Conservation (phyloP, 1,284 basidiomycete species). For the Pyrrhoderma lamaoense region DNA sequence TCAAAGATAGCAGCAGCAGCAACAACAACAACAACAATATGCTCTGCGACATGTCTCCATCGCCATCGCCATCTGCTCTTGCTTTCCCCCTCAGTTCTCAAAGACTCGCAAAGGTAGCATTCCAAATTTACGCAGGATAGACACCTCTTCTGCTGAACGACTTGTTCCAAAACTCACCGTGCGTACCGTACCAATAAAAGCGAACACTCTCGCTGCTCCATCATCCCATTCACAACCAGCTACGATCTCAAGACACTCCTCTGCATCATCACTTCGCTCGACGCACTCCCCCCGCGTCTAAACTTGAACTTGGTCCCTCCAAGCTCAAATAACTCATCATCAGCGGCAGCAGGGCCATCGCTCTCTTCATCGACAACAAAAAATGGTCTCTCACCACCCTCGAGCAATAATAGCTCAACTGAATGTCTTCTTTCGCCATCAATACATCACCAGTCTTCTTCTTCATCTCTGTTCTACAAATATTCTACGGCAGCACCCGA, state of each 20-base stretch:
- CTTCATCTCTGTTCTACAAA: constrained; percentile 21
- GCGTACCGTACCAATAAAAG: constrained; percentile 46
- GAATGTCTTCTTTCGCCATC: constrained; percentile 19
- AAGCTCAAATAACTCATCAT: constrained; percentile 18
- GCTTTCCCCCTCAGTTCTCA: constrained; percentile 45
- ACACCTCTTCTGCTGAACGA: constrained; percentile 50
- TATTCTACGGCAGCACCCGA: constrained; percentile 23
- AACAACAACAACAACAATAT: neutral
- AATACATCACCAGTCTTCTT: constrained; percentile 20
- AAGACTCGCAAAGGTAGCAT: constrained; percentile 46
- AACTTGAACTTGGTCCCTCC: constrained; percentile 41
- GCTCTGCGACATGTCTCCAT: constrained; percentile 40
- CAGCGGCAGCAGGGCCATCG: neutral
- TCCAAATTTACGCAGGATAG: constrained; percentile 51
- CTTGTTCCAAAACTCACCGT: constrained; percentile 54
- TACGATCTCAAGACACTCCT: constrained; percentile 26
- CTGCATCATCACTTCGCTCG: constrained; percentile 33
- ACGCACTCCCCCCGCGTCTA: constrained; percentile 49
- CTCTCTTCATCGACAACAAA: neutral
- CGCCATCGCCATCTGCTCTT: constrained; percentile 58
- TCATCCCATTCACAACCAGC: neutral
- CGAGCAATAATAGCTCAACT: constrained; percentile 25
- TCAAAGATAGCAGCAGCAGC: neutral
- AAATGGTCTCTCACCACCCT: constrained; percentile 22
- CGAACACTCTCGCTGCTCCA: constrained; percentile 50